Evolutionary conservation across 495 filamentous ascomycete species (phyloP).

Genomic region (Talaromyces stipitatus): DNA sequence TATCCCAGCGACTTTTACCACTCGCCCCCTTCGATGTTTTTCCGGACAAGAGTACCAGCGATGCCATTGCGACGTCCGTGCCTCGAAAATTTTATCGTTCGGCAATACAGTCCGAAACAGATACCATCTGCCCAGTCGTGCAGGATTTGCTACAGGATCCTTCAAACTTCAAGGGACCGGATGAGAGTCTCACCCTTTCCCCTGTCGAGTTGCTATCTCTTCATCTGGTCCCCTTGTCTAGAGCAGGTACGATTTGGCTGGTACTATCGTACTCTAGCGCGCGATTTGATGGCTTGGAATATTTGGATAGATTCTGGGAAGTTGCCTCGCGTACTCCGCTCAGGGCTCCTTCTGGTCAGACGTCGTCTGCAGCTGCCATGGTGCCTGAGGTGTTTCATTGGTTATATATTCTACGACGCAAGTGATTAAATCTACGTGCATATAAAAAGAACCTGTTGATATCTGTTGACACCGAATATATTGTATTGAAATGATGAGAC

Average conservation of each 20-base stretch:
- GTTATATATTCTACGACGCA: conserved; percentile 31
- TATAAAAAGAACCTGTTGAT: neutral
- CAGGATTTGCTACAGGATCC: conserved; percentile 6
- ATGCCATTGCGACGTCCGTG: conserved; percentile 29
- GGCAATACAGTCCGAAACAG: neutral
- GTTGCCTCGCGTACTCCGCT: conserved; percentile 25
- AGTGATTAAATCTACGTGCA: conserved; percentile 9
- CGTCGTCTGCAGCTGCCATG: conserved; percentile 20
- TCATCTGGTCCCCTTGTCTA: conserved; percentile 28
- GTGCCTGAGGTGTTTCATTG: conserved; percentile 35
- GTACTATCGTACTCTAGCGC: conserved; percentile 30
- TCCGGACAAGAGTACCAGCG: conserved; percentile 37
- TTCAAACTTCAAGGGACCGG: neutral
- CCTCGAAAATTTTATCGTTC: conserved; percentile 10
- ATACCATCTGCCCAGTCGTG: conserved; percentile 18
- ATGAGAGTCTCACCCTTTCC: conserved; percentile 9
- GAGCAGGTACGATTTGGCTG: conserved; percentile 25
- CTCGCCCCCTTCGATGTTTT: conserved; percentile 32
- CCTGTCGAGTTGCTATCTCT: conserved; percentile 32
- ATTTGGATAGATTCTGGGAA: conserved; percentile 22
- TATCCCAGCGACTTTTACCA: conserved; percentile 12
- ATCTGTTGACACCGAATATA: neutral
- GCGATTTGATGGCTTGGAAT: conserved; percentile 24
- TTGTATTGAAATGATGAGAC: neutral
- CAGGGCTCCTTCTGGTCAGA: conserved; percentile 28